These are phyloP conservation scores for Aspergillus sp. DNA, from an alignment of 2,329 filamentous ascomycete genomes.

Conservation along the genomic window DNA sequence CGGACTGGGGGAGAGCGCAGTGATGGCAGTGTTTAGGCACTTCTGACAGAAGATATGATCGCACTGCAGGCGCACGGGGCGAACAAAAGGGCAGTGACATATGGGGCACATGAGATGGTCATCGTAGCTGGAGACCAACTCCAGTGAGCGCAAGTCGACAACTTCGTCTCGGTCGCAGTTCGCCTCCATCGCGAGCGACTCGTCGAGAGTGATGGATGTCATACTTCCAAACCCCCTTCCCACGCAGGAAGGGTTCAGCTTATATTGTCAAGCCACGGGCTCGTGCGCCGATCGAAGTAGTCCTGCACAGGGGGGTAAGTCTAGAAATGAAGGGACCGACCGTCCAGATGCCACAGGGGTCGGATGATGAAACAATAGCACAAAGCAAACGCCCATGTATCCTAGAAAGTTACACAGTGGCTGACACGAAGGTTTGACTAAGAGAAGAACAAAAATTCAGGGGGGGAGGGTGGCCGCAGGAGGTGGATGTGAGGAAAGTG, in stretches of 20 bases:
- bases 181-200: constrained; percentile 34
- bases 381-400: constrained; percentile 21
- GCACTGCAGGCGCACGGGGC: constrained; percentile 60
- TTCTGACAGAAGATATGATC: constrained; percentile 65
- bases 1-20: constrained; percentile 30
- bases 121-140: constrained; percentile 59
- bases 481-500: constrained; percentile 19
- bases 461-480: constrained; percentile 8
- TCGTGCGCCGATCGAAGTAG: background rate
- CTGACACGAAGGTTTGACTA: constrained; percentile 10
- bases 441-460: background rate
- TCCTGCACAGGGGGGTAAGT: background rate
- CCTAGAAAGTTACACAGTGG: constrained; percentile 20
- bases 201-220: constrained; percentile 35
- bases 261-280: constrained; percentile 5
- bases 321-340: constrained; percentile 17
- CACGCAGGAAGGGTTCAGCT: background rate
- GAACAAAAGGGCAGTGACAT: constrained; percentile 63
- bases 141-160: constrained; percentile 59
- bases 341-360: constrained; percentile 19
- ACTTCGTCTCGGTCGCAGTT: constrained; percentile 30
- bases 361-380: constrained; percentile 25
- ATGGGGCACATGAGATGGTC: constrained; percentile 65
- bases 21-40: constrained; percentile 56
- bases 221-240: background rate